Evolutionary conservation across 2,329 filamentous ascomycete species (phyloP), one percentile per base, ranked within the genome.

Genomic region (Hymenoscyphus linearis): DNA sequence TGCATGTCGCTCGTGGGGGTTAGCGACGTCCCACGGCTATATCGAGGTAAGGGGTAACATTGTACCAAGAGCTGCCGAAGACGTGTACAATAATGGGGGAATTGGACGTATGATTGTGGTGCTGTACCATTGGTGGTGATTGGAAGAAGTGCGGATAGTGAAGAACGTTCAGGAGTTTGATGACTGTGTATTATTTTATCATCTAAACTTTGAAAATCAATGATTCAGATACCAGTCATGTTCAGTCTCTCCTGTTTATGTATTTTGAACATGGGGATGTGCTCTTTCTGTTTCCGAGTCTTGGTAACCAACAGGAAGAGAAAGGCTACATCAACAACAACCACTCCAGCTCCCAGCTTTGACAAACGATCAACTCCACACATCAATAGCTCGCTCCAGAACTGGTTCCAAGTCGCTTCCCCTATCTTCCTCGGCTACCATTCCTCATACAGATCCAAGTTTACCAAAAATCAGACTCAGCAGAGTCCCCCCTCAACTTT

Each of bases 1-100:
- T 59, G 57, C 57, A 59, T 31, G 12, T 55, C 35, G 57, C 50
- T 14, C 35, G 57, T 59, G 35, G 57, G 57, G 50, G 57, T 40
- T 27, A 25, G 3, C 25, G 22, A 36, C 25, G 27, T 58, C 27
- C 47, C 57, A 25, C 57, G 27, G 44, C 10, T 50, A 31, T 7
- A 31, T 7, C 31, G 31, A 31, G 12, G n/a, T 22, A 22, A n/a
- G 40, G 10, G 22, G 44, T 50, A 25, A 5, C 10, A 31, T 31
- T 13, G 44, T 50, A 25, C 13, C 9, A 50, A 26, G 10, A 50
- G 44, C 25, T 10, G n/a, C 44, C 18, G 44, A 50, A 10, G 3
- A 22, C 18, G 13, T 50, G 3, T 50, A 25, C 18, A 12, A 50
- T 50, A 22, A 25, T 50, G 18, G 18, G 14, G 18, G 18, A 13